Evolutionary conservation across 176 grass and related monocot genomes (phyloP).

Genomic region (Phoenix roebelenii): DNA sequence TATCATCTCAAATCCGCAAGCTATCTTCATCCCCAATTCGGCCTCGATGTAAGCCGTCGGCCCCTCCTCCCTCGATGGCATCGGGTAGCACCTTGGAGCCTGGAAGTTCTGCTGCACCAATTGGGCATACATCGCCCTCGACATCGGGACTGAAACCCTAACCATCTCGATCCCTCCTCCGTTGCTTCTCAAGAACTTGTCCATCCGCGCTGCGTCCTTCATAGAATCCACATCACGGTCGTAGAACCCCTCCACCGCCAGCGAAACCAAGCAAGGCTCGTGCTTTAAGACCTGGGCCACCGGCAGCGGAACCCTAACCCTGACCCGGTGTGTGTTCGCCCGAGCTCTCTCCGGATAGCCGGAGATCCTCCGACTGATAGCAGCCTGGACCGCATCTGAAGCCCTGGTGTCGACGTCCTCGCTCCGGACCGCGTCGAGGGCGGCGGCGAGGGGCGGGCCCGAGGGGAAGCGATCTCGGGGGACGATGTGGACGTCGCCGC

Average conservation of each 20-base stretch:
- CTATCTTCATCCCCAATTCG: conserved; percentile 89
- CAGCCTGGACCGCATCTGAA: conserved; percentile 46
- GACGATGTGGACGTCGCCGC: conserved; percentile 73
- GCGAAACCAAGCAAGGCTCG: conserved; percentile 67
- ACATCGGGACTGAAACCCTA: conserved; percentile 55
- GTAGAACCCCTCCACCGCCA: conserved; percentile 75
- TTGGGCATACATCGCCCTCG: conserved; percentile 82
- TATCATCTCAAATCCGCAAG: conserved; percentile 95
- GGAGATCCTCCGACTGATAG: conserved; percentile 48
- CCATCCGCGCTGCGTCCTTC: conserved; percentile 90
- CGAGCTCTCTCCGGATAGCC: conserved; percentile 50
- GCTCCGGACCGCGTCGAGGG: conserved; percentile 37
- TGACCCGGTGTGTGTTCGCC: conserved; percentile 61
- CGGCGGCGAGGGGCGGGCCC: conserved; percentile 36
- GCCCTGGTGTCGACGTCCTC: conserved; percentile 48
- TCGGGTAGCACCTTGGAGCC: conserved; percentile 58
- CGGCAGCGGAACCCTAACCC: conserved; percentile 44
- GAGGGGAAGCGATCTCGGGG: conserved; percentile 40
- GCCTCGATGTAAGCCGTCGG: conserved; percentile 51
- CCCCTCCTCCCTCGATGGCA: conserved; percentile 65
- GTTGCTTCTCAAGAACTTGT: conserved; percentile 51
- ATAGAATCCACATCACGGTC: conserved; percentile 84
- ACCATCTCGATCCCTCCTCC: conserved; percentile 60
- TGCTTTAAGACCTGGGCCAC: conserved; percentile 76
- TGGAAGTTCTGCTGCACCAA: conserved; percentile 92